These are phyloP conservation scores for Amanita polypyramis DNA, from an alignment of 768 basidiomycete genomes.

Conservation along the genomic window DNA sequence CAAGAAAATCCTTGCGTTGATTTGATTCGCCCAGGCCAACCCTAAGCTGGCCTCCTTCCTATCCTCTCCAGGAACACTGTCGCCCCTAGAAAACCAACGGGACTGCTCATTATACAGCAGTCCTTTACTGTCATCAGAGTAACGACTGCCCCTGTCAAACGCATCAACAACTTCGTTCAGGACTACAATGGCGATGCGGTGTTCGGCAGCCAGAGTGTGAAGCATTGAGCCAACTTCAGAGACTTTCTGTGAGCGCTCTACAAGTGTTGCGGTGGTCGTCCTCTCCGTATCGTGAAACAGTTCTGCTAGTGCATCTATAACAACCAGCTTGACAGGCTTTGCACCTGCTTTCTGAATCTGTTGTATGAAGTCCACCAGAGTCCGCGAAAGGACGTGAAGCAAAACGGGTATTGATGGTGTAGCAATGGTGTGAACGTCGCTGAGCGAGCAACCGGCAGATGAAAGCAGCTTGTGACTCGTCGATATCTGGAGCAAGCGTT, in stretches of 20 bases:
- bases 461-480: conserved; percentile 38
- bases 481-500: conserved; percentile 57
- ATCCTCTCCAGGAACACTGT: conserved; percentile 44
- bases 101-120: conserved; percentile 65
- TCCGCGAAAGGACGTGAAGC: conserved; percentile 40
- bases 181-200: conserved; percentile 67
- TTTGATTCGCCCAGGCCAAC: conserved; percentile 88
- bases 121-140: conserved; percentile 19
- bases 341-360: conserved; percentile 18
- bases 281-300: conserved; percentile 63
- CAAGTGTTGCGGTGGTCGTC: conserved; percentile 48
- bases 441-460: conserved; percentile 25
- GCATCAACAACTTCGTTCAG: conserved; percentile 86
- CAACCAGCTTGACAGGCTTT: conserved; percentile 63
- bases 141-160: conserved; percentile 30
- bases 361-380: conserved; percentile 37
- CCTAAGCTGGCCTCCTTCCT: conserved; percentile 78
- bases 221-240: conserved; percentile 57
- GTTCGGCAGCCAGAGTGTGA: conserved; percentile 54
- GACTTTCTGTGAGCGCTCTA: conserved; percentile 66
- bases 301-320: conserved; percentile 85
- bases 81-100: conserved; percentile 63
- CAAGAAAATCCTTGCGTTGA: conserved; percentile 80
- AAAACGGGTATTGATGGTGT: conserved; percentile 45
- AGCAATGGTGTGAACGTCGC: conserved; percentile 52